Base-by-base conservation (phyloP, 192 early-diverging fungal species). In the Spizellomyces sp. region DNA sequence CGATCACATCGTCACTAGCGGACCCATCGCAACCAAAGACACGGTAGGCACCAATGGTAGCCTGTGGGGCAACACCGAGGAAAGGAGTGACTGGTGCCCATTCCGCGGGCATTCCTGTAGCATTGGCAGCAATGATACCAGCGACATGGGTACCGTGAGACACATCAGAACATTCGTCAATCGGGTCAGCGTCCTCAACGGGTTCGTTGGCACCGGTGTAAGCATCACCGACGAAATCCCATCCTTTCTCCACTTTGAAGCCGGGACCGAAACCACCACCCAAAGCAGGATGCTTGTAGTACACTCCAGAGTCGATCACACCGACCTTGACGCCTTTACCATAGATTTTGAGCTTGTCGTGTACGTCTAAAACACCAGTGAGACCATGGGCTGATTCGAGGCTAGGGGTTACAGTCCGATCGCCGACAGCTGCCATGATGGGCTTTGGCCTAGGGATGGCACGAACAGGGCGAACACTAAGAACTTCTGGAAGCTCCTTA, bases 41-140 rank as follows among this genome's bases (percentile, higher is more conserved):
- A 64, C 94, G 83, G 84, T 92, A 98, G 6, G 84, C 85, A 8
- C 91, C 91, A 42, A 96, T 75, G 4, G 82, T 91, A 41, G 88
- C 94, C 57, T 86, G 84, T 0, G 95, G 95, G 14, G 93, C 94
- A 19, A 95, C 91, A 52, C 95, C 95, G 36, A 70, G 48, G 55
- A 75, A 83, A 45, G 64, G 58, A 7, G 56, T 10, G 4, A 45
- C 10, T 9, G 75, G 75, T 5, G 10, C 54, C 45, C 52, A 77
- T 12, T 46, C 69, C 42, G 54, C 8, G 47, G 56, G 7, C 58
- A 76, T 66, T 72, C 58, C 68, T 12, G 42, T 56, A 10, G 79
- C 77, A 55, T 80, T 62, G 45, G 57, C 83, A 0, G 61, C 83
- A 61, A 84, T 72, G 69, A 80, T 84, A 46, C 83, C 83, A 21